Evolutionary conservation across 1,284 basidiomycete genomes (phyloP).

Genomic region (Porogramme epimiltina): DNA sequence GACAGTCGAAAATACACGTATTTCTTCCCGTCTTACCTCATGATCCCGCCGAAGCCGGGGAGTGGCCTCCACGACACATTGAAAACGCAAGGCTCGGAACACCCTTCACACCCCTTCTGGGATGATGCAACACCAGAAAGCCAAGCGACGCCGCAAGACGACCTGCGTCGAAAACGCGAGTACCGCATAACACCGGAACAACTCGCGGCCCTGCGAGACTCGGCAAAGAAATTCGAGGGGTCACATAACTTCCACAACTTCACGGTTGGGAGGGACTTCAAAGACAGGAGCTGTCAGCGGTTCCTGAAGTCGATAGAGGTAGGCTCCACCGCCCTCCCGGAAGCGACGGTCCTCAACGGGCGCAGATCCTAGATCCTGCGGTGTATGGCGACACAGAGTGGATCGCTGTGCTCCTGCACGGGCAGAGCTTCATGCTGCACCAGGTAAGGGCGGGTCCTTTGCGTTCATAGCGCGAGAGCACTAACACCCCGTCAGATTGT

Average conservation of each 20-base stretch:
- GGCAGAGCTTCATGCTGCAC: constrained; percentile 99
- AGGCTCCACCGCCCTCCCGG: constrained; percentile 20
- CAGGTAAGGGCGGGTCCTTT: constrained; percentile 55
- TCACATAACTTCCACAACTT: constrained; percentile 98
- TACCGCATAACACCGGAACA: constrained; percentile 67
- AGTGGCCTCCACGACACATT: constrained; percentile 61
- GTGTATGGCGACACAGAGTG: constrained; percentile 93
- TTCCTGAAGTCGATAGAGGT: constrained; percentile 88
- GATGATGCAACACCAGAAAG: constrained; percentile 29
- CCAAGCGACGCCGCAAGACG: constrained; percentile 49
- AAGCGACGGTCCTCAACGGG: background rate
- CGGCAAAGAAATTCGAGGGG: constrained; percentile 72
- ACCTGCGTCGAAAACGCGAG: constrained; percentile 60
- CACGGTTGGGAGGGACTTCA: constrained; percentile 86
- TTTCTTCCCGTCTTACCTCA: constrained; percentile 92
- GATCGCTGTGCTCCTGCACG: constrained; percentile 93
- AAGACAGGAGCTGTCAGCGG: constrained; percentile 80
- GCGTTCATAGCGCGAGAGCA: background rate
- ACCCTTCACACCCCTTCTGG: constrained; percentile 49
- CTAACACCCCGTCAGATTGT: constrained; percentile 28
- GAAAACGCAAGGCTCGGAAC: constrained; percentile 25
- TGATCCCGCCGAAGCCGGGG: constrained; percentile 87
- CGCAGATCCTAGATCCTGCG: constrained; percentile 74
- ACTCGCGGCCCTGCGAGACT: constrained; percentile 56
- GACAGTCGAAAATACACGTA: constrained; percentile 98